Base-by-base conservation (phyloP, 768 basidiomycete genomes). In the Cytidiella melzeri region DNA sequence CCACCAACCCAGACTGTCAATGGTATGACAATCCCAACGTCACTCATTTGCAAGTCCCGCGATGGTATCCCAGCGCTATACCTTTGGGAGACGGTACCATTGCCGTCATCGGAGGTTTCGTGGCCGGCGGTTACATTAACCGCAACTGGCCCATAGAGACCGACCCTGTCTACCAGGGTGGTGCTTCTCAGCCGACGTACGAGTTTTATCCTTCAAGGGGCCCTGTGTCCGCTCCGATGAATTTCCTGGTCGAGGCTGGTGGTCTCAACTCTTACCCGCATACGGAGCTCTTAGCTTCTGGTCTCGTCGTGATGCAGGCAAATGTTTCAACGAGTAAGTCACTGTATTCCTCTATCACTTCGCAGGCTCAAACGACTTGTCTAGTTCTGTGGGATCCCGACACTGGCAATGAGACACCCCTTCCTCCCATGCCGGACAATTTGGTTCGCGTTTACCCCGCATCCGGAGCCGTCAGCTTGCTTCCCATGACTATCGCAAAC, bases 371-470 rank as follows among this genome's bases (percentile, higher is more conserved):
- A 27, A 54, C n/a, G 27, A 20, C 25, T 19, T 6, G 25, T 25
- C 6, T 41, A 75, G 76, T 73, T 9, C 57, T 78, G 4, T 79
- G 73, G 73, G 76, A 87, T 51, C 71, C 76, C 37, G 58, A 67
- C 4, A 66, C 61, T 25, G 87, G 87, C 60, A 46, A 63, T 3
- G 85, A 88, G 62, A 81, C 73, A 0, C 68, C 70, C 2, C 73
- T 90, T 10, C 87, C 88, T 2, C 67, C 77, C 53, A 89, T 88
- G 86, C 88, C 87, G 1, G 71, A 72, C 25, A 69, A 73, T 39
- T 81, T 94, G 40, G 80, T 79, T 19, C 84, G 92, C 25, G 87
- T 91, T 3, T 94, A 94, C 61, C 92, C 92, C 7, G 94, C 87
- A 0, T 92, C 92, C 7, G 92, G 89, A 26, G 94, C 86, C 0